Evolutionary conservation across 176 grass and related monocot genomes (phyloP).

Genomic region (Oryza meyeriana): DNA sequence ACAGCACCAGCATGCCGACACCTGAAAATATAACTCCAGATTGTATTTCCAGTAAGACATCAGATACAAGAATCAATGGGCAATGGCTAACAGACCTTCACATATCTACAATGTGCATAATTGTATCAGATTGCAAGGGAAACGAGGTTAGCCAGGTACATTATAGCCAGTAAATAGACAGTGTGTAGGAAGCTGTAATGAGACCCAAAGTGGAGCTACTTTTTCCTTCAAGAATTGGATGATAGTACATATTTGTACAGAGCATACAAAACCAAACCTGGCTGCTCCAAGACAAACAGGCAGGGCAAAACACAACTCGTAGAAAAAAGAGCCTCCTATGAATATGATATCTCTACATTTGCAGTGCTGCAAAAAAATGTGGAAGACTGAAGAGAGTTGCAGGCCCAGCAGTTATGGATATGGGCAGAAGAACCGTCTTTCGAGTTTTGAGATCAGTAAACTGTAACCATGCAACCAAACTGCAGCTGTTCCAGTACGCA

Average conservation of each 20-base stretch:
- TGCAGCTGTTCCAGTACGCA: conserved; percentile 13
- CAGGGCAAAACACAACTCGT: conserved; percentile 16
- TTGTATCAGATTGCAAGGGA: neutral
- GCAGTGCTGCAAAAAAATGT: conserved; percentile 30
- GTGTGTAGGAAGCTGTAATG: neutral
- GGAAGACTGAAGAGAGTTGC: conserved; percentile 17
- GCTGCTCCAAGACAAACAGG: conserved; percentile 37
- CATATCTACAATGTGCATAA: neutral
- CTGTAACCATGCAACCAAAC: conserved; percentile 14
- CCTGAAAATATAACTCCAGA: neutral
- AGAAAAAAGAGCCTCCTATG: conserved; percentile 26
- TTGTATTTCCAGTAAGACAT: neutral
- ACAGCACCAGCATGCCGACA: neutral
- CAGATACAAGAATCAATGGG: neutral
- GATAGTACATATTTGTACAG: conserved; percentile 50
- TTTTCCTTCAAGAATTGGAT: conserved; percentile 30
- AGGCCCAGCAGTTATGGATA: conserved; percentile 29
- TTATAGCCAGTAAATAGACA: neutral
- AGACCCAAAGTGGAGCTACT: conserved; percentile 12
- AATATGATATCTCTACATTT: conserved; percentile 41
- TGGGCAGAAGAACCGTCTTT: conserved; percentile 34
- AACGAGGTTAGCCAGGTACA: neutral
- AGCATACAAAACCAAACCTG: conserved; percentile 40
- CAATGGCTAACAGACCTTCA: neutral
- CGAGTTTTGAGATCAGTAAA: conserved; percentile 30